Evolutionary conservation across 805 yeast species (phyloP).

Genomic region (Saccharomycopsis babjevae): DNA sequence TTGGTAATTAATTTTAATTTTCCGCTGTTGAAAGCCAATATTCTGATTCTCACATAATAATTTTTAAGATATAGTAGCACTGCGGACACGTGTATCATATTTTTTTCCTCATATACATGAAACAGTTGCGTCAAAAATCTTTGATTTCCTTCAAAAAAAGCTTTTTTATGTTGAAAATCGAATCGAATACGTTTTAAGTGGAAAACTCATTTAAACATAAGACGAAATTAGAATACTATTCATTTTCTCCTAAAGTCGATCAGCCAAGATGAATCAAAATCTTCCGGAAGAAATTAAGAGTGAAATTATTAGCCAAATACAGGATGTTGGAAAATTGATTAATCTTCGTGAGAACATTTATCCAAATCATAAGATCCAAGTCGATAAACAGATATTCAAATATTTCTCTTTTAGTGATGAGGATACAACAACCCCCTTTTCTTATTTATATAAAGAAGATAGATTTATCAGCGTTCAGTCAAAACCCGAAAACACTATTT

Average conservation of each 20-base stretch:
- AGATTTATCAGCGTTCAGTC: neutral
- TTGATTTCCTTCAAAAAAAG: no score
- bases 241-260: neutral
- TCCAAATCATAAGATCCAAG: neutral
- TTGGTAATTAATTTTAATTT: no score
- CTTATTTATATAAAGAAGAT: neutral
- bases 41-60: no score
- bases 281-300: neutral
- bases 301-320: neutral
- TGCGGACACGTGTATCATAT: no score
- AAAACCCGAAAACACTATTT: neutral
- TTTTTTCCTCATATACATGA: no score
- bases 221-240: no score
- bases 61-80: no score
- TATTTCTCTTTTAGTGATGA: neutral
- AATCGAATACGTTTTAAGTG: no score
- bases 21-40: no score
- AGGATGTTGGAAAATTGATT: neutral
- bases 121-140: no score
- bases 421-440: neutral
- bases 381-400: neutral
- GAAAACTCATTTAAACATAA: no score
- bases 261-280: neutral
- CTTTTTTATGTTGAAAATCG: no score
- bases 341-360: neutral